Conservation (phyloP, 2,329 filamentous ascomycete genomes). For the Botrytis cinerea region DNA sequence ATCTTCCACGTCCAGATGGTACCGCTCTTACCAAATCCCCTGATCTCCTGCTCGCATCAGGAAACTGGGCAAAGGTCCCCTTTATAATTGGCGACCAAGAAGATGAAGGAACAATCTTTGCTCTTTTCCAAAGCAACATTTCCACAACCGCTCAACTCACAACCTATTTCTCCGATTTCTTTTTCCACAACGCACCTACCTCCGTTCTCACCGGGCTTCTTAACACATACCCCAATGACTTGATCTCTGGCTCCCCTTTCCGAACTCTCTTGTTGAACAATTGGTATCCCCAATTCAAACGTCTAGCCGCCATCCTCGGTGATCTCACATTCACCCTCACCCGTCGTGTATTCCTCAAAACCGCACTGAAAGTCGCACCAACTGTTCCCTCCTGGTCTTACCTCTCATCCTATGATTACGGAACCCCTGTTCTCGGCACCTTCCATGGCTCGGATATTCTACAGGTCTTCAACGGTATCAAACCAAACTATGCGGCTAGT, state of each 20-base stretch:
- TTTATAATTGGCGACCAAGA: conserved; percentile 75
- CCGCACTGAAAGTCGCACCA: conserved; percentile 51
- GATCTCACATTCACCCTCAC: conserved; percentile 75
- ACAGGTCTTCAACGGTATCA: conserved; percentile 58
- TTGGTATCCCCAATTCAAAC: conserved; percentile 76
- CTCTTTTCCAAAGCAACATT: conserved; percentile 68
- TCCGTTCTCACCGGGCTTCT: conserved; percentile 58
- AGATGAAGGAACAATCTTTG: conserved; percentile 77
- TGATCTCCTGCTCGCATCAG: conserved; percentile 55
- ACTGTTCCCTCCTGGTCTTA: conserved; percentile 72
- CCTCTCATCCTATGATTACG: conserved; percentile 70
- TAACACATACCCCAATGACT: conserved; percentile 57
- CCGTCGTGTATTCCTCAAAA: conserved; percentile 63
- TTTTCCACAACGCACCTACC: conserved; percentile 59
- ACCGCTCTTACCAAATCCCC: conserved; percentile 62
- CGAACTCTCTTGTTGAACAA: conserved; percentile 68
- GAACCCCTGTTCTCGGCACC: conserved; percentile 71
- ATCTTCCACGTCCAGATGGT: conserved; percentile 73
- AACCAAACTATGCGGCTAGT: conserved; percentile 49
- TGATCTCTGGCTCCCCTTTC: conserved; percentile 66
- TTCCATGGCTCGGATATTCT: conserved; percentile 72
- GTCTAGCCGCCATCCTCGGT: conserved; percentile 72
- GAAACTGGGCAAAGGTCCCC: conserved; percentile 60
- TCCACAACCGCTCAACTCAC: conserved; percentile 60
- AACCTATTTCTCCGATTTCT: conserved; percentile 60